phyloP scores from a whole-genome alignment of 1,284 basidiomycete genomes.

The Termitomyces sp. region DNA sequence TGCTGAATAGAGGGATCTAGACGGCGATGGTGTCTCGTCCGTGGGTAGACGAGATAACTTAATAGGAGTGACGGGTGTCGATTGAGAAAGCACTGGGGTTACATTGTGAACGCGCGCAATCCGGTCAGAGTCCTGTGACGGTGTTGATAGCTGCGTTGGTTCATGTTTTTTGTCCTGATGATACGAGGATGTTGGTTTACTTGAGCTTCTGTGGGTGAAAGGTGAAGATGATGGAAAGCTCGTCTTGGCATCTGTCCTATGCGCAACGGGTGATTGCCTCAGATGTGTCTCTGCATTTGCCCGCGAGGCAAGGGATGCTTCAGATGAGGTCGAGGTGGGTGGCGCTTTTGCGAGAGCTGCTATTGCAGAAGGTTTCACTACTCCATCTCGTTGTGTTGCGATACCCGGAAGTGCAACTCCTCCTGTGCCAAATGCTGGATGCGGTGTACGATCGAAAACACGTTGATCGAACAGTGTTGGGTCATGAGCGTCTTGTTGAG shows the following conservation, averaged over 20 bases:
- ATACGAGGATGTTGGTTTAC: neutral
- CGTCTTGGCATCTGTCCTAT: slow-evolving; percentile 30
- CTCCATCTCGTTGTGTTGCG: slow-evolving; percentile 22
- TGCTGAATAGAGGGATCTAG: slow-evolving; percentile 21
- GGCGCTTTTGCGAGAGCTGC: slow-evolving; percentile 21
- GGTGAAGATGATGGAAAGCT: slow-evolving; percentile 29
- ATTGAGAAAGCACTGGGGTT: neutral
- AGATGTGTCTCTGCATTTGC: slow-evolving; percentile 2
- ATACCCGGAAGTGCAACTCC: slow-evolving; percentile 72
- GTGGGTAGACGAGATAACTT: slow-evolving; percentile 1
- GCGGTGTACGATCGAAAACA: slow-evolving; percentile 46
- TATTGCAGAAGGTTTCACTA: slow-evolving; percentile 9
- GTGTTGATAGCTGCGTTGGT: neutral
- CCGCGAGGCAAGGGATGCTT: neutral
- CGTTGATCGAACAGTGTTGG: slow-evolving; percentile 62
- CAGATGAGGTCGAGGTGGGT: slow-evolving; percentile 8
- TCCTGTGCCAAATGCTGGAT: slow-evolving; percentile 69
- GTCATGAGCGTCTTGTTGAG: slow-evolving; percentile 64
- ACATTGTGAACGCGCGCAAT: neutral
- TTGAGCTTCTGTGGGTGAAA: neutral
- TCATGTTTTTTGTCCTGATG: neutral
- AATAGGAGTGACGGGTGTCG: slow-evolving; percentile 7
- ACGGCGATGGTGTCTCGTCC: slow-evolving; percentile 7
- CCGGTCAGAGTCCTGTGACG: neutral
- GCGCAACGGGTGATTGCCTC: slow-evolving; percentile 6